These are phyloP conservation scores for Lentinula sp. DNA, from an alignment of 768 basidiomycete genomes.

Conservation along the genomic window DNA sequence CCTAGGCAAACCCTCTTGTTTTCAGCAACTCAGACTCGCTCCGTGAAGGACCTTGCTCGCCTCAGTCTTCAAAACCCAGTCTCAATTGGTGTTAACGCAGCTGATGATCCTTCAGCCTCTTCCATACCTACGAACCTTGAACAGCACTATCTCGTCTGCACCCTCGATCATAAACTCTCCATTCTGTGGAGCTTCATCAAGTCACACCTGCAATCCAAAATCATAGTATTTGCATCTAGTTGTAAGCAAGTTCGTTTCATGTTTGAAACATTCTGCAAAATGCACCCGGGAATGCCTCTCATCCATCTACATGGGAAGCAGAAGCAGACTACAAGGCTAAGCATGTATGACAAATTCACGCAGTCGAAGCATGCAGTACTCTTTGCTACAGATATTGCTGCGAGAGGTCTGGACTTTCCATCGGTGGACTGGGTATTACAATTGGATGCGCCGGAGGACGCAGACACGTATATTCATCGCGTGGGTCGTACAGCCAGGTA, in stretches of 20 bases:
- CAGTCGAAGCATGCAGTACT: slow-evolving; percentile 77
- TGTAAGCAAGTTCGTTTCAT: slow-evolving; percentile 97
- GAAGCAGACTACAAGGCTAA: slow-evolving; percentile 84
- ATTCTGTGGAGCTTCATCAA: slow-evolving; percentile 93
- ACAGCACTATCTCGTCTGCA: slow-evolving; percentile 82
- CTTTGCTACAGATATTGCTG: slow-evolving; percentile 95
- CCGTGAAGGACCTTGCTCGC: slow-evolving; percentile 81
- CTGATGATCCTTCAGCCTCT: slow-evolving; percentile 30
- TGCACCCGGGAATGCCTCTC: slow-evolving; percentile 93
- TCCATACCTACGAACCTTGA: slow-evolving; percentile 75
- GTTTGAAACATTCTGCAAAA: slow-evolving; percentile 90
- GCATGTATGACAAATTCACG: slow-evolving; percentile 82
- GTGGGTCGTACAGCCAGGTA: slow-evolving; percentile 95
- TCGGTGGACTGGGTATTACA: slow-evolving; percentile 96
- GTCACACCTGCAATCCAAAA: slow-evolving; percentile 85
- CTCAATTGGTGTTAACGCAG: slow-evolving; percentile 56
- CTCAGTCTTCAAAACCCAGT: slow-evolving; percentile 82
- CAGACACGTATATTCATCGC: slow-evolving; percentile 95
- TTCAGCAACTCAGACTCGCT: slow-evolving; percentile 93
- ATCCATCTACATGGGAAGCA: slow-evolving; percentile 95
- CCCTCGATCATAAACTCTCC: slow-evolving; percentile 85
- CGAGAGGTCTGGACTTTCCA: slow-evolving; percentile 94
- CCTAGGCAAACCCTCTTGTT: slow-evolving; percentile 93
- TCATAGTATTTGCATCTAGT: slow-evolving; percentile 89
- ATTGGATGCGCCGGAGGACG: slow-evolving; percentile 93